Percentiles rank a stretch among this genome's conserved stretches.
phyloP scores from a whole-genome alignment of 805 yeast genomes.

The Torulaspora microellipsoides region DNA sequence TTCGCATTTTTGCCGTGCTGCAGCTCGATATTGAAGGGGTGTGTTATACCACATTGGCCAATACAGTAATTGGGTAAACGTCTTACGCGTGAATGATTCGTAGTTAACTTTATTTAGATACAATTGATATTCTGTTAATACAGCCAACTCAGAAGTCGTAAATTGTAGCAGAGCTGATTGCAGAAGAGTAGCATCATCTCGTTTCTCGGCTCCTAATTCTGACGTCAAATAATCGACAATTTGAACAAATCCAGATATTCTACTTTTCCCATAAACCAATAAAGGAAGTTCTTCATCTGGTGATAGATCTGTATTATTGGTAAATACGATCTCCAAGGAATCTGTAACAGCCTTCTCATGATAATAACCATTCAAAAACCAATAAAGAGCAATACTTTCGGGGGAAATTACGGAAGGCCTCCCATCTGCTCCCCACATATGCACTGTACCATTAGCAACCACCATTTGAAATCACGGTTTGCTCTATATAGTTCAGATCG shows the following conservation, averaged over 20 bases:
- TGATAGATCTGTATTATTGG: constrained; percentile 55
- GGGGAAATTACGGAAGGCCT: constrained; percentile 27
- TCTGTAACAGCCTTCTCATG: constrained; percentile 5
- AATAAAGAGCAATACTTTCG: constrained; percentile 30
- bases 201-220: constrained; percentile 9
- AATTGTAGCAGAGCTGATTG: constrained; percentile 44
- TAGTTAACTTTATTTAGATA: constrained; percentile 56
- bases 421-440: constrained; percentile 29
- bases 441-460: constrained; percentile 8
- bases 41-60: constrained; percentile 74
- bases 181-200: constrained; percentile 33
- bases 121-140: constrained; percentile 53
- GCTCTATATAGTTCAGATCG: no score
- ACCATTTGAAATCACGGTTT: no score
- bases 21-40: constrained; percentile 36
- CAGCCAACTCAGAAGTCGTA: constrained; percentile 39
- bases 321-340: constrained; percentile 43
- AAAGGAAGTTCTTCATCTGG: constrained; percentile 49
- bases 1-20: constrained; percentile 18
- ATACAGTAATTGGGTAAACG: constrained; percentile 50
- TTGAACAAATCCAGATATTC: constrained; percentile 40
- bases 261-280: constrained; percentile 27
- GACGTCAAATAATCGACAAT: constrained; percentile 35
- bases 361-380: constrained; percentile 20
- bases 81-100: constrained; percentile 52